Conservation (phyloP, 441 rosid genomes). For the Corymbia calophylla region DNA sequence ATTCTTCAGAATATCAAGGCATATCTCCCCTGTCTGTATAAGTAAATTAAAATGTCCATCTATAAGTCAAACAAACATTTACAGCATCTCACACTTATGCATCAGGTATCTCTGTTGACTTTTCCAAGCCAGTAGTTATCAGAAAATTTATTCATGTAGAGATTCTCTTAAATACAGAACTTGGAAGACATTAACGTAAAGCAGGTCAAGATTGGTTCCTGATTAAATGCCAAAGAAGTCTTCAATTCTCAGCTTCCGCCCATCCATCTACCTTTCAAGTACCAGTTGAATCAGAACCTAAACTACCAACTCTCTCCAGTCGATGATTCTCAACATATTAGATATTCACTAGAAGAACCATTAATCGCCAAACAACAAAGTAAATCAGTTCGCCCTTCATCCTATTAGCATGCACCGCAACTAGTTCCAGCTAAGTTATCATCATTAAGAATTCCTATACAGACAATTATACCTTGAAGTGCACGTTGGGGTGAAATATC, state of each 20-base stretch:
- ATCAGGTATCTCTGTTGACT: neutral
- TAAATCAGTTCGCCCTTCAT: neutral
- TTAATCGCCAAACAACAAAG: neutral
- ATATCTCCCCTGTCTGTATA: slow-evolving; percentile 85
- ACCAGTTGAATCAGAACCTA: neutral
- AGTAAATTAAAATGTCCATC: neutral
- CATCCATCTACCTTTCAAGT: neutral
- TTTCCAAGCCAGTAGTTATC: neutral
- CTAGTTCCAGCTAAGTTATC: neutral
- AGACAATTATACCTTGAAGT: slow-evolving; percentile 62
- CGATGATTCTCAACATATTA: neutral
- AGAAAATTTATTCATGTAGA: neutral
- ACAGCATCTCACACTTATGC: neutral
- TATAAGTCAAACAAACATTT: neutral
- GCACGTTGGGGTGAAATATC: slow-evolving; percentile 97
- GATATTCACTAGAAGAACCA: neutral
- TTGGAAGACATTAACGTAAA: neutral
- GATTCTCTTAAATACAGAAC: neutral
- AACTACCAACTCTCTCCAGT: neutral
- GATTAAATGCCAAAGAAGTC: neutral
- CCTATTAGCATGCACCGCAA: neutral
- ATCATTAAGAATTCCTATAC: neutral
- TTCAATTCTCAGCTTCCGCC: neutral
- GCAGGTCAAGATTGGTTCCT: neutral
- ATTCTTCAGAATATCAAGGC: slow-evolving; percentile 95